Conservation (phyloP, 179 eudicot species). For the Kewa caespitosa region DNA sequence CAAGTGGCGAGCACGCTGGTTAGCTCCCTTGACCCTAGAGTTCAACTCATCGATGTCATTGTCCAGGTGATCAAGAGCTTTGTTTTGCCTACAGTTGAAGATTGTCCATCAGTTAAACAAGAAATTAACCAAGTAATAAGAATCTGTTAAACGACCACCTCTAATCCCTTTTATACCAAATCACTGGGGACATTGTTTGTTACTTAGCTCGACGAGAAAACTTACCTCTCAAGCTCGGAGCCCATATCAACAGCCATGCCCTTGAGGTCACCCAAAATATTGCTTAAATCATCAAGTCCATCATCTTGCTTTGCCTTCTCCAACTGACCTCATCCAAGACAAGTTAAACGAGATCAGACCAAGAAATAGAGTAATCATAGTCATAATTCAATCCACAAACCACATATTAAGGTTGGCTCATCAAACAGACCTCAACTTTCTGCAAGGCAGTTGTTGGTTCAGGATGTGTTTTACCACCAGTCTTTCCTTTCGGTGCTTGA, state of each 20-base stretch:
- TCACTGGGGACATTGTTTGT: too few species aligned
- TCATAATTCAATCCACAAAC: neutral
- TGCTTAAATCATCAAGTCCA: slow-evolving; percentile 65
- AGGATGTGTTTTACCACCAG: slow-evolving; percentile 46
- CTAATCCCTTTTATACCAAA: too few species aligned
- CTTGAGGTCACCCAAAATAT: slow-evolving; percentile 85
- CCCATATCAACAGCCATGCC: slow-evolving; percentile 99
- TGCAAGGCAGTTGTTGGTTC: slow-evolving; percentile 70
- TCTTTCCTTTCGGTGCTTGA: slow-evolving; percentile 40
- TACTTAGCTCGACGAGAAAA: neutral
- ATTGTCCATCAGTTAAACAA: neutral
- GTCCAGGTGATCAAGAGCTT: slow-evolving; percentile 69
- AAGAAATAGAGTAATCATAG: neutral
- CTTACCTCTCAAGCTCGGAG: slow-evolving; percentile 77
- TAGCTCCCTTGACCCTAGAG: slow-evolving; percentile 78
- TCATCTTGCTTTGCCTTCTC: slow-evolving; percentile 95
- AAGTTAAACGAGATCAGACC: neutral
- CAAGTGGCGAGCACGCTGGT: slow-evolving; percentile 62
- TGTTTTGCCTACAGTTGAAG: slow-evolving; percentile 68
- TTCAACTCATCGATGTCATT: slow-evolving; percentile 84
- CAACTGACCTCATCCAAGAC: slow-evolving; percentile 36
- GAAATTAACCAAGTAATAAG: neutral
- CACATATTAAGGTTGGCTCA: neutral
- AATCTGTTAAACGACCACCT: neutral
- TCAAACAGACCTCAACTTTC: slow-evolving; percentile 68